Evolutionary conservation across 371 early-diverging fungal species (phyloP).

Genomic region (Zychaea mexicana): DNA sequence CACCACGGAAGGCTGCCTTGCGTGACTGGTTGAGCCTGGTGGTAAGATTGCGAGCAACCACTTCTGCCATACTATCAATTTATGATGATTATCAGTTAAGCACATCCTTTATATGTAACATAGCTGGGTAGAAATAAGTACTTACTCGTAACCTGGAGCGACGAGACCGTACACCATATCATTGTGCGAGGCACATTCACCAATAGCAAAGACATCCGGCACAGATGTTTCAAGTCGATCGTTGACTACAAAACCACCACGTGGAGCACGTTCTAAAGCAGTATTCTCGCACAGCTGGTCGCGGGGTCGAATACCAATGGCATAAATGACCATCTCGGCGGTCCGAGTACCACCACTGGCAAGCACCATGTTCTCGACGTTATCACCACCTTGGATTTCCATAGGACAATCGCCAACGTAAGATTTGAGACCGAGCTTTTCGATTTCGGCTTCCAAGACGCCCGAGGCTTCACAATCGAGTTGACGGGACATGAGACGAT

Average conservation of each 20-base stretch:
- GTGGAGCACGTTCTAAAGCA: slow-evolving; percentile 27
- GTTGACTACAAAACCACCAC: slow-evolving; percentile 65
- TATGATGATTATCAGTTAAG: neutral
- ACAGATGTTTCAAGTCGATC: slow-evolving; percentile 47
- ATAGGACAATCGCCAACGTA: slow-evolving; percentile 41
- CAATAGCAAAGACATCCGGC: slow-evolving; percentile 63
- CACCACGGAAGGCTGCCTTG: slow-evolving; percentile 48
- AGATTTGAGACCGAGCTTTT: slow-evolving; percentile 49
- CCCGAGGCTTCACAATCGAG: slow-evolving; percentile 56
- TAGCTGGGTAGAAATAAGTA: neutral
- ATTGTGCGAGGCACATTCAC: slow-evolving; percentile 59
- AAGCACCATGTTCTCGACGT: slow-evolving; percentile 12
- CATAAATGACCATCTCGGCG: slow-evolving; percentile 58
- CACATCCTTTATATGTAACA: neutral
- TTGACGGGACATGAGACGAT: slow-evolving; percentile 58
- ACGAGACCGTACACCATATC: slow-evolving; percentile 63
- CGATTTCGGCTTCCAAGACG: slow-evolving; percentile 53
- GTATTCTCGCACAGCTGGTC: slow-evolving; percentile 57
- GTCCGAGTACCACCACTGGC: slow-evolving; percentile 27
- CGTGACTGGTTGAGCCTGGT: slow-evolving; percentile 16
- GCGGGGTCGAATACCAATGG: slow-evolving; percentile 62
- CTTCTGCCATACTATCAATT: slow-evolving; percentile 57
- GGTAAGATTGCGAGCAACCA: slow-evolving; percentile 59
- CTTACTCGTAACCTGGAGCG: slow-evolving; percentile 66
- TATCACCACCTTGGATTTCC: slow-evolving; percentile 22